Percentiles rank a stretch among this genome's conserved stretches.
Conservation (phyloP, 2,329 filamentous ascomycete genomes). For the Ilyonectria sp. region DNA sequence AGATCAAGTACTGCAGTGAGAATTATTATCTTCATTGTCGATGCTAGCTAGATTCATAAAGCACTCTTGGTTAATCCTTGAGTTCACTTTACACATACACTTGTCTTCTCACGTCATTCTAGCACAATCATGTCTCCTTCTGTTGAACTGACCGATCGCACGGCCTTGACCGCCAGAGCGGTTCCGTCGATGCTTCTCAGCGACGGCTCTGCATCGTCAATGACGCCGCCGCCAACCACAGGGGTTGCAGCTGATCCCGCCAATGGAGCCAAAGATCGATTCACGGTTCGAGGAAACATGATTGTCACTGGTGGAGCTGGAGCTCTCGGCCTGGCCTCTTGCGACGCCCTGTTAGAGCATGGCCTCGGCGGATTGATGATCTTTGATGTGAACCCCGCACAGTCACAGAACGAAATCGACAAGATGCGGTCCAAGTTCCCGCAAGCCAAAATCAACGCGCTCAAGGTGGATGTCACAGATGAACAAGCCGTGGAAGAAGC, state of each 20-base stretch:
- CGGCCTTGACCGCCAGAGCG: slow-evolving; percentile 17
- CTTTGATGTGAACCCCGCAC: slow-evolving; percentile 70
- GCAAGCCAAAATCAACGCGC: slow-evolving; percentile 24
- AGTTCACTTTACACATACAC: neutral
- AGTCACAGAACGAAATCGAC: slow-evolving; percentile 49
- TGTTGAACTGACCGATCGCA: slow-evolving; percentile 14
- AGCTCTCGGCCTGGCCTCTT: slow-evolving; percentile 54
- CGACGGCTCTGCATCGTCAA: slow-evolving; percentile 27
- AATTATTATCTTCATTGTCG: neutral
- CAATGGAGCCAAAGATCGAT: slow-evolving; percentile 23
- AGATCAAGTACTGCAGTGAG: too few relatives aligned
- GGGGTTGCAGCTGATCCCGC: slow-evolving; percentile 2
- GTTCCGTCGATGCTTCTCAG: slow-evolving; percentile 27
- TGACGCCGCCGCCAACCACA: slow-evolving; percentile 20
- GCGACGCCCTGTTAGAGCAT: slow-evolving; percentile 78
- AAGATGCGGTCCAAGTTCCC: slow-evolving; percentile 32
- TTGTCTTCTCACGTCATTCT: neutral
- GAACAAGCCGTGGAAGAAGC: slow-evolving; percentile 26
- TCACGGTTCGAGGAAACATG: slow-evolving; percentile 31
- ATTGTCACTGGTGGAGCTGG: slow-evolving; percentile 72
- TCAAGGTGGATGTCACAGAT: slow-evolving; percentile 37
- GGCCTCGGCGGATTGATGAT: slow-evolving; percentile 72
- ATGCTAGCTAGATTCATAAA: neutral
- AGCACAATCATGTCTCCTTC: slow-evolving; percentile 15
- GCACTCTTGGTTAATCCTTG: neutral